phyloP scores from a whole-genome alignment of 176 grass and related monocot species.

The Zoysia pacifica region DNA sequence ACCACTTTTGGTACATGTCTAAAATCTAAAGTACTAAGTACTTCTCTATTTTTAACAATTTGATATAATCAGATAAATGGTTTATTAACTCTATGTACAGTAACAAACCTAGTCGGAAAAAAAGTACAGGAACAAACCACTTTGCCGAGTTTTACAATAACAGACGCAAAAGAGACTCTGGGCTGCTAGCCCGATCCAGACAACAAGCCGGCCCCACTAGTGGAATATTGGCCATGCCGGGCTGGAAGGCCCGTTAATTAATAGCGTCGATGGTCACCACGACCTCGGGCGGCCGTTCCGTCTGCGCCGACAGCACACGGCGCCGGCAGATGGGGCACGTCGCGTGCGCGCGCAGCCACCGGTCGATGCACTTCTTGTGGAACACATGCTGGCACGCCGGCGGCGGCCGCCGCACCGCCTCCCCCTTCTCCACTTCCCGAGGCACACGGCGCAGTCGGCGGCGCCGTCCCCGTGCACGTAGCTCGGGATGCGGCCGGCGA shows the following conservation, averaged over 20 bases:
- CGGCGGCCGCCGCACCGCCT: constrained; percentile 35
- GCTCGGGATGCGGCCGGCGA: constrained; percentile 17
- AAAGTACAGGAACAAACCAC: too few relatives aligned
- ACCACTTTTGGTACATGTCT: too few relatives aligned
- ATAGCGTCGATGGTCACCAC: not conserved
- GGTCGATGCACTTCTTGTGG: constrained; percentile 53
- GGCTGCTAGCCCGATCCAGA: too few relatives aligned
- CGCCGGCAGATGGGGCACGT: constrained; percentile 59
- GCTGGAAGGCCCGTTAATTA: not conserved
- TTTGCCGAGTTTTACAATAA: too few relatives aligned
- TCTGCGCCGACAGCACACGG: not conserved
- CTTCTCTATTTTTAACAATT: too few relatives aligned
- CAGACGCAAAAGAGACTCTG: too few relatives aligned
- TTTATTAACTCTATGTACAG: too few relatives aligned
- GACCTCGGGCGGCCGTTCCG: constrained; percentile 22
- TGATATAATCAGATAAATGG: too few relatives aligned
- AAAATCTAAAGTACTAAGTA: too few relatives aligned
- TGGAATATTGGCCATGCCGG: not conserved
- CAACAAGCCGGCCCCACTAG: too few relatives aligned
- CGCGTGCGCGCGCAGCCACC: constrained; percentile 39
- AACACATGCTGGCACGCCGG: constrained; percentile 55
- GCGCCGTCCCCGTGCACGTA: constrained; percentile 30
- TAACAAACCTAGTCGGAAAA: too few relatives aligned
- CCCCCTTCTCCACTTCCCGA: constrained; percentile 45
- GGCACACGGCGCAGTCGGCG: constrained; percentile 54